Base-by-base conservation (phyloP, 139 green algal species). In the Chlorella ohadii region DNA sequence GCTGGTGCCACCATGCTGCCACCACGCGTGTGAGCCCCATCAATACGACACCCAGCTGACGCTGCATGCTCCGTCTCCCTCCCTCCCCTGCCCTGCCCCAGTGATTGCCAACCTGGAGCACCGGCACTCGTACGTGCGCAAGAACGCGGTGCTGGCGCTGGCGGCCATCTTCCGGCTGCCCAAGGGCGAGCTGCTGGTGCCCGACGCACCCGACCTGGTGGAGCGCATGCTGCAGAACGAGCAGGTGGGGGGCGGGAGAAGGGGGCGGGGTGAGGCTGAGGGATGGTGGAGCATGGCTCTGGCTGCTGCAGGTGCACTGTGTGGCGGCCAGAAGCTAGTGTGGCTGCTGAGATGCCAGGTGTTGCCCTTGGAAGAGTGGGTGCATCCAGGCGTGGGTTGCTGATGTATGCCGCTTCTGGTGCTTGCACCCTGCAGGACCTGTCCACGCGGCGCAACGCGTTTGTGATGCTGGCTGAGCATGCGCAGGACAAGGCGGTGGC, bases 111-210 rank as follows among this genome's bases (percentile, higher is more conserved):
- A 98, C 92, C 88, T 99, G 64, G 97, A 99, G 84, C 97, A 99
- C 90, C 90, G 97, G 38, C 96, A 99, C 89, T 95, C 93, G 19
- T 99, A 98, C 81, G 97, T 99, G 51, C 93, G 97, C 47, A 92
- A 95, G 59, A 99, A 99, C 79, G 97, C 97, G 2, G 98, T 99
- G 56, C 90, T 99, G 82, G 96, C 96, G 3, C 91, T 99, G 79
- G 94, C 96, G 57, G 90, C 93, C 36, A 95, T 99, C 72, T 98
- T 96, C 91, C 94, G 94, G 72, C 93, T 99, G 65, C 96, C 96
- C 39, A 96, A 96, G 83, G 97, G 97, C 27, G 97, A 99, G 82
- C 87, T 98, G 63, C 87, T 99, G 79, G 87, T 98, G 61, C 88
- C 90, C 67, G 97, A 99, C 74, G 95, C 97, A 25, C 93, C 94